Base-by-base conservation (phyloP, 73 alveolate genomes). In the Symbiodinium natans region DNA sequence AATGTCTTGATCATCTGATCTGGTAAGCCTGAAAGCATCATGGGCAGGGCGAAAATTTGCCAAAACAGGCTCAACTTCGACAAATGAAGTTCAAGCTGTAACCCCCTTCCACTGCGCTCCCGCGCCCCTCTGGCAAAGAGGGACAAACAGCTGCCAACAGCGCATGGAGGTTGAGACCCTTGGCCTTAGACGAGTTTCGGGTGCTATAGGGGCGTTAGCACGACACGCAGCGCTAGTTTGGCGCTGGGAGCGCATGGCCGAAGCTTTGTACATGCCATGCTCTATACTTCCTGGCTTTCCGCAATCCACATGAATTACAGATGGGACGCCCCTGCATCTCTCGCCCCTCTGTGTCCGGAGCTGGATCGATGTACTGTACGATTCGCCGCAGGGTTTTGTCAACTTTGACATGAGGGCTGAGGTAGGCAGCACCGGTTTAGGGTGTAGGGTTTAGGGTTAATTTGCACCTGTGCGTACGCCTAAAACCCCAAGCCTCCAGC, bases 201-300 rank as follows among this genome's bases (percentile, higher is more conserved):
- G n/a, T n/a, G n/a, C n/a, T n/a, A n/a, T n/a, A n/a, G n/a, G n/a
- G n/a, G n/a, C n/a, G n/a, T n/a, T n/a, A n/a, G n/a, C n/a, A n/a
- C n/a, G n/a, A n/a, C n/a, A n/a, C n/a, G n/a, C n/a, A n/a, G n/a
- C n/a, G n/a, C n/a, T n/a, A n/a, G n/a, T n/a, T n/a, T n/a, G n/a
- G n/a, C n/a, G n/a, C n/a, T n/a, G 59, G 80, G 80, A 63, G 80
- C 27, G 80, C 80, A 63, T 31, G 80, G 80, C 80, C 36, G 80
- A 63, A 63, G 80, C 80, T 63, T 63, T 63, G 80, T 63, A 63
- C 80, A 63, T 63, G 80, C 80, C 33, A n/a, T 63, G 80, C 80
- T 63, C 80, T 46, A 63, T 63, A n/a, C 33, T 31, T 52, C 71
- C 23, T 63, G 19, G 80, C 80, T 63, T 63, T 63, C 80, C 27